Base-by-base conservation (phyloP, 106 monocot species). In the Dioscorea zingiberensis region DNA sequence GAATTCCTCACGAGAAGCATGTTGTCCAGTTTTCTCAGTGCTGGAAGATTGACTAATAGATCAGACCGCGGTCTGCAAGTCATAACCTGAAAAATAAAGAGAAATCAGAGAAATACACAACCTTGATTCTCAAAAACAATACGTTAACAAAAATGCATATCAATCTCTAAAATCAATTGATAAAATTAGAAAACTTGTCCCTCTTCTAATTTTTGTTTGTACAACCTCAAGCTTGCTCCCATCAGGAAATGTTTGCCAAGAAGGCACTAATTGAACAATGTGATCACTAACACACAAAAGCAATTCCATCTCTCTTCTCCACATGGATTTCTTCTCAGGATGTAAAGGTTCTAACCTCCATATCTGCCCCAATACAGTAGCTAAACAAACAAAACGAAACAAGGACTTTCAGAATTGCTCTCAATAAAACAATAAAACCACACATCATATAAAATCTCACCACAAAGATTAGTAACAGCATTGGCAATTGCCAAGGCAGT, bases 401-500 rank as follows among this genome's bases (percentile, higher is more conserved):
- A 27, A 27, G 26, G 28, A 51, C 1, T 13, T 51, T 16, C 19
- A 60, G 15, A 1, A 60, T 13, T 28, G 16, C 12, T 60, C 3
- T 2, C 25, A 22, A 15, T 10, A 38, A 38, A 38, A 38, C 38
- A 60, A 60, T 9, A 60, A 26, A 26, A 12, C 0, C 27, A 3
- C 24, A 18, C 3, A 32, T 18, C 21, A 67, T 38, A 54, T 27
- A n/a, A 13, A 64, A 44, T 44, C 13, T 68, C 72, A 95, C 90
- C 94, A 32, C 83, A 97, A 17, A 97, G 95, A 80, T 97, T 97
- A 29, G 95, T 97, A 28, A 97, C 83, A 16, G 95, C 91, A 77
- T 97, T 97, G 6, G 95, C 83, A 58, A 91, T 97, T 8, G 91
- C 83, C 65, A 91, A 48, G 53, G 95, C 95, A 27, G 83, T 85